Base-by-base conservation (phyloP, 352 stramenopile species). In the Phytophthora capsici region DNA sequence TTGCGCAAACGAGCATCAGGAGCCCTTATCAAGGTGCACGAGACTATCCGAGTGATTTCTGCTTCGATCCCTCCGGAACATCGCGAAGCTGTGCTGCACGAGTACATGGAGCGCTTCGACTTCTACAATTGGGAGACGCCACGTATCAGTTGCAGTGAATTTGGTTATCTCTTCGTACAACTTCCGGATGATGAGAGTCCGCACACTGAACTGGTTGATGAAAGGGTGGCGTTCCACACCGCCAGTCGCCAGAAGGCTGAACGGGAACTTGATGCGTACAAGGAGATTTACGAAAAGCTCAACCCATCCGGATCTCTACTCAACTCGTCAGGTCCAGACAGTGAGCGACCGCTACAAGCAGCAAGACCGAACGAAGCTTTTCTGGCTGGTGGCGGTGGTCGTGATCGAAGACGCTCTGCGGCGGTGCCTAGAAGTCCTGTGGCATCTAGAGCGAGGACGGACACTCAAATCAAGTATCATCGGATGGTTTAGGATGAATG, bases 1-100 rank as follows among this genome's bases (percentile, higher is more conserved):
- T 62, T 55, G 0, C 78, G 75, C 10, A 45, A 34, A 17, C 59
- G 73, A 7, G 45, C 51, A 1, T 64, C 62, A 10, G 36, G 53
- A 5, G 58, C 73, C 13, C 49, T 82, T 0, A 53, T 83, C 6
- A 65, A 75, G 57, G 71, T 80, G 2, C 73, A 79, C 48, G 66
- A 86, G 36, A 68, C 69, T 19, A 71, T 82, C 7, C 62, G 61
- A 32, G 69, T 77, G 20, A 66, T 83, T 34, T 68, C 71, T 2
- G 28, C 58, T 0, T 69, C 56, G 0, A 75, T 86, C 30, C 70
- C 74, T 1, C 47, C 49, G 2, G 56, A 68, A 0, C 56, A 76
- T 20, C 71, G 74, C 3, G 61, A 77, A 46, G 48, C 51, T 7
- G 66, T 76, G 1, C 50, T 82, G 16, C 50, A 69, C n/a, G 56